A percentile compares a stretch with the other conserved stretches of the same genome.
Conservation (phyloP, 2,329 filamentous ascomycete species). For the Calonectria fujianensis region DNA sequence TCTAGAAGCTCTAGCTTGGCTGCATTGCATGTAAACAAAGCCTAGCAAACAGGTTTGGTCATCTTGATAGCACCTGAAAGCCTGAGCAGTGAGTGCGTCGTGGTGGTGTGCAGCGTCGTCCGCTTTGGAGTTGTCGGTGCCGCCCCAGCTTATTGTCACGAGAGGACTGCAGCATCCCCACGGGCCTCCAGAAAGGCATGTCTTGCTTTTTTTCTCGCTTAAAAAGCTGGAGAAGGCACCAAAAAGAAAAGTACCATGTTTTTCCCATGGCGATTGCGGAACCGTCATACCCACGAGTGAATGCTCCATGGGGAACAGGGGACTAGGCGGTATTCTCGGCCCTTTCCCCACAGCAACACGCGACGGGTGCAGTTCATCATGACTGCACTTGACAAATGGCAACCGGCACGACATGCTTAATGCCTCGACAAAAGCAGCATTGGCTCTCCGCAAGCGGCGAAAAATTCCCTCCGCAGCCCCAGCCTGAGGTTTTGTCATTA, state of each 20-base stretch:
- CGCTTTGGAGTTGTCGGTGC: background rate
- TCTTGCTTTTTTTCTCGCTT: background rate
- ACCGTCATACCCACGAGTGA: slow-evolving; percentile 45
- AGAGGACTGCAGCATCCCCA: slow-evolving; percentile 19
- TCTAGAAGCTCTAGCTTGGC: slow-evolving; percentile 26
- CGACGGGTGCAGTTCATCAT: slow-evolving; percentile 35
- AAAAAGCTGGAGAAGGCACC: slow-evolving; percentile 12
- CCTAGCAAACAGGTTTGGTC: background rate
- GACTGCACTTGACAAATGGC: slow-evolving; percentile 42
- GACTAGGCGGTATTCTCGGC: slow-evolving; percentile 48
- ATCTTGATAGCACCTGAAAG: slow-evolving; percentile 23
- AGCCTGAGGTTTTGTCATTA: background rate
- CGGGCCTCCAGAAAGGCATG: slow-evolving; percentile 21
- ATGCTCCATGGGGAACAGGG: slow-evolving; percentile 41
- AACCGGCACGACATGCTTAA: background rate
- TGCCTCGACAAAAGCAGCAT: background rate
- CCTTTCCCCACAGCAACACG: slow-evolving; percentile 52
- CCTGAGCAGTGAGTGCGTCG: background rate
- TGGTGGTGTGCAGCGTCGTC: background rate
- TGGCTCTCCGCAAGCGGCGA: background rate
- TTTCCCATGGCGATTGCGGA: slow-evolving; percentile 12
- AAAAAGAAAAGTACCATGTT: background rate
- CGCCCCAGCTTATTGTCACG: background rate
- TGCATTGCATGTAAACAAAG: slow-evolving; percentile 21
- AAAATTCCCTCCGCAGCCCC: background rate